These are phyloP conservation scores for Colletotrichum eleusines DNA, from an alignment of 2,329 filamentous ascomycete genomes.

Conservation along the genomic window DNA sequence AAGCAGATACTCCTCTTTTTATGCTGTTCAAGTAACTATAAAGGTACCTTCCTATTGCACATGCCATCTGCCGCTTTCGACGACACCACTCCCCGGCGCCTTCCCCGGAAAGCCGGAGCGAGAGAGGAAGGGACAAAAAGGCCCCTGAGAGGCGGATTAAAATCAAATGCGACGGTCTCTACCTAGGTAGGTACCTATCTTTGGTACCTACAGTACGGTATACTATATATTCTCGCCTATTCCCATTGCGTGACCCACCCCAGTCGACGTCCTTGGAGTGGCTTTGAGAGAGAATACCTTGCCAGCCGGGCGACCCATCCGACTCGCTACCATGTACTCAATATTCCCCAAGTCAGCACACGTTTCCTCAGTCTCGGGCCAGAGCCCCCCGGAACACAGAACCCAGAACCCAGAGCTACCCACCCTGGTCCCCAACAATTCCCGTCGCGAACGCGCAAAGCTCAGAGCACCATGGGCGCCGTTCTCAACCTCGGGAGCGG, in stretches of 20 bases:
- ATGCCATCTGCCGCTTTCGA: constrained; percentile 12
- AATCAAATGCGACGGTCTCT: constrained; percentile 17
- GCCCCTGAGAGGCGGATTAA: constrained; percentile 2
- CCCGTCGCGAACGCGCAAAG: constrained; percentile 38
- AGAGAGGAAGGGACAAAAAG: not conserved
- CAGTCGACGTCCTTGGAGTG: not conserved
- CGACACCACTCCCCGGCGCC: constrained; percentile 15
- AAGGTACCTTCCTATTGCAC: not conserved
- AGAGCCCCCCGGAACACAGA: not conserved
- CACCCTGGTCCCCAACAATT: constrained; percentile 35
- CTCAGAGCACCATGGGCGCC: constrained; percentile 29
- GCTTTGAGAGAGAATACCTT: not conserved
- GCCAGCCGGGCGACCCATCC: not conserved
- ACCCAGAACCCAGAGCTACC: not conserved
- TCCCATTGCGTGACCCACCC: constrained; percentile 22
- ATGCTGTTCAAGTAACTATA: too few relatives aligned
- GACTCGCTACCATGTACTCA: too few relatives aligned
- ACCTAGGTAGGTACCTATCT: too few relatives aligned
- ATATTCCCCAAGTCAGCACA: too few relatives aligned
- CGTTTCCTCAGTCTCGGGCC: constrained; percentile 21
- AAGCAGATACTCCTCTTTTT: not conserved
- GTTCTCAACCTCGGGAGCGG: constrained; percentile 11
- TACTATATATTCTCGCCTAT: not conserved
- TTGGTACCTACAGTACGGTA: too few relatives aligned
- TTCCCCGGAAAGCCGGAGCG: constrained; percentile 26